Evolutionary conservation across 169 alveolate genomes (phyloP).

Genomic region (Theileria sp.): DNA sequence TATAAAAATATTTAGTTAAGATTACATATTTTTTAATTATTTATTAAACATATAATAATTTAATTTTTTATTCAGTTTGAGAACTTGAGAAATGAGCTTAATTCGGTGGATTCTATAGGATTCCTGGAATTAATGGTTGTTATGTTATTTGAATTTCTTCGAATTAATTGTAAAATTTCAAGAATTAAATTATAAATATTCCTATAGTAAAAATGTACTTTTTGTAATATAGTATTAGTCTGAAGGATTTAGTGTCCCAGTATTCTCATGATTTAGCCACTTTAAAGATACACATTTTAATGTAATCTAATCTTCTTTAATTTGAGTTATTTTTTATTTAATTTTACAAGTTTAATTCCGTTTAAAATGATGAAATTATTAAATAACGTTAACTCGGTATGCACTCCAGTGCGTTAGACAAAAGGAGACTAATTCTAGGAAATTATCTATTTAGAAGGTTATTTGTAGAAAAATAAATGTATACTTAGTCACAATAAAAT

Average conservation of each 20-base stretch:
- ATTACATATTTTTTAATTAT: neutral
- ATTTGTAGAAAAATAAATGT: neutral
- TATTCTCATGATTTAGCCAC: neutral
- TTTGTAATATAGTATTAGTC: neutral
- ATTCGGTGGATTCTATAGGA: neutral
- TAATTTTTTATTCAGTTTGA: neutral
- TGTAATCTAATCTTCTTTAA: neutral
- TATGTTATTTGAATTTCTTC: neutral
- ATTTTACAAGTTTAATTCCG: neutral
- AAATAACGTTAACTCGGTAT: neutral
- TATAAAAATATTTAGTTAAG: no score
- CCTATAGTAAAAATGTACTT: neutral
- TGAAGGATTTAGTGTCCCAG: neutral
- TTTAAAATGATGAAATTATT: neutral
- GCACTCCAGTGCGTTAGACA: constrained; percentile 25
- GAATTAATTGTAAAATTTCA: neutral
- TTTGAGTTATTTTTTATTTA: neutral
- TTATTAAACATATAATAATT: no score
- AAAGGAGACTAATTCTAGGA: neutral
- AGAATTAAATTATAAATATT: neutral
- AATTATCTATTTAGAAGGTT: neutral
- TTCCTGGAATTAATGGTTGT: neutral
- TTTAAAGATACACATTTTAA: neutral
- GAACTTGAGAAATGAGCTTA: neutral
- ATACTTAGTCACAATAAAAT: neutral